Evolutionary conservation across 768 basidiomycete genomes (phyloP).

Genomic region (Russula emetica): DNA sequence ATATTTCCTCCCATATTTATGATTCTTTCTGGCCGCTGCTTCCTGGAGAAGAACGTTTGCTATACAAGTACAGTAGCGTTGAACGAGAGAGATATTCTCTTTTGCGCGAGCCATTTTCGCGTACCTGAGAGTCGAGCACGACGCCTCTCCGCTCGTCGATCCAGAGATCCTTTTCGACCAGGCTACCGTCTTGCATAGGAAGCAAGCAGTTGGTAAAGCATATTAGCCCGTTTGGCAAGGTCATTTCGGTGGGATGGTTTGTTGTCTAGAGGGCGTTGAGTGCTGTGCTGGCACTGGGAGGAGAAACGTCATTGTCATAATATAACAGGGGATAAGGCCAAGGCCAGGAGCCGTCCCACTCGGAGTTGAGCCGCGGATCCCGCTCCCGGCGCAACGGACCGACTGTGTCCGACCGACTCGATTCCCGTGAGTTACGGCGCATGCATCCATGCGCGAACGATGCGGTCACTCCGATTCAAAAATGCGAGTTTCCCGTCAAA

Average conservation of each 20-base stretch:
- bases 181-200: constrained; percentile 71
- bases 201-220: constrained; percentile 88
- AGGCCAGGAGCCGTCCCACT: background rate
- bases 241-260: constrained; percentile 28
- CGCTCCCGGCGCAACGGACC: background rate
- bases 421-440: background rate
- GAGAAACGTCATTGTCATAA: background rate
- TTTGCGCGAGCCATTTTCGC: background rate
- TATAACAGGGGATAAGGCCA: background rate
- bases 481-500: too few relatives aligned
- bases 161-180: constrained; percentile 75
- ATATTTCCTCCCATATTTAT: constrained; percentile 76
- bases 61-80: constrained; percentile 30
- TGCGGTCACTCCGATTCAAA: too few relatives aligned
- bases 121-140: constrained; percentile 71
- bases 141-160: constrained; percentile 69
- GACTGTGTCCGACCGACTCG: too few relatives aligned
- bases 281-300: constrained; percentile 1
- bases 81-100: constrained; percentile 10
- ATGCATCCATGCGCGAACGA: too few relatives aligned
- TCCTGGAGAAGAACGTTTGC: constrained; percentile 63
- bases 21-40: constrained; percentile 55
- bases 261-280: background rate
- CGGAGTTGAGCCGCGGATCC: background rate
- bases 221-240: constrained; percentile 58